These are phyloP conservation scores for Apophysomyces elegans DNA, from an alignment of 371 early-diverging fungal genomes.

Conservation along the genomic window DNA sequence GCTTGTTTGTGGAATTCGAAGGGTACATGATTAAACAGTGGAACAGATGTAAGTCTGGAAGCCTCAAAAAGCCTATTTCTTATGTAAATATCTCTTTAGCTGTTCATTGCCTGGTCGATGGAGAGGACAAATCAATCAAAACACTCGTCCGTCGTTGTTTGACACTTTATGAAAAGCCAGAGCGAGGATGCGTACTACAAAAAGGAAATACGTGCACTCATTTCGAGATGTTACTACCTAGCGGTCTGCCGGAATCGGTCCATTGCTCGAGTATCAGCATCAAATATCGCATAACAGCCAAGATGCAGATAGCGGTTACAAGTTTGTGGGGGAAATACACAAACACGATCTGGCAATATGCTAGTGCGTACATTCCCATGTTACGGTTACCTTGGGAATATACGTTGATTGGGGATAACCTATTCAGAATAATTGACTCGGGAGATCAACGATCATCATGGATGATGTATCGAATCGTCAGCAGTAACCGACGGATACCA, in stretches of 20 bases:
- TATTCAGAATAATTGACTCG: not conserved
- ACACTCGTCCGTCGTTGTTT: not conserved
- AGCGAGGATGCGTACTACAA: not conserved
- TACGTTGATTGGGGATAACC: not conserved
- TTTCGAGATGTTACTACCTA: slow-evolving; percentile 3
- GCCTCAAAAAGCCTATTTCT: not conserved
- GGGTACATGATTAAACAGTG: not conserved
- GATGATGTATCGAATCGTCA: not conserved
- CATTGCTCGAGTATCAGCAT: not conserved
- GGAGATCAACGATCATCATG: not conserved
- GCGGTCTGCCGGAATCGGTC: not conserved
- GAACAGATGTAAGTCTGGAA: not conserved
- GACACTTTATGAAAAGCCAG: not conserved
- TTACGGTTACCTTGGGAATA: not conserved
- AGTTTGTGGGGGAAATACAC: not conserved
- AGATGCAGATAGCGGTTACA: not conserved
- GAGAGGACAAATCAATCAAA: not conserved
- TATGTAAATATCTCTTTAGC: not conserved
- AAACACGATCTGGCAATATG: not conserved
- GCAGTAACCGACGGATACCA: not conserved
- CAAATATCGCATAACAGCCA: not conserved
- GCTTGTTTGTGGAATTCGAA: not conserved
- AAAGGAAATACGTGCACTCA: not conserved
- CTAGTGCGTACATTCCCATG: not conserved
- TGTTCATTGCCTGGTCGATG: not conserved